Evolutionary conservation across 805 yeast species (phyloP).

Genomic region (Schwanniomyces vanrijiae): DNA sequence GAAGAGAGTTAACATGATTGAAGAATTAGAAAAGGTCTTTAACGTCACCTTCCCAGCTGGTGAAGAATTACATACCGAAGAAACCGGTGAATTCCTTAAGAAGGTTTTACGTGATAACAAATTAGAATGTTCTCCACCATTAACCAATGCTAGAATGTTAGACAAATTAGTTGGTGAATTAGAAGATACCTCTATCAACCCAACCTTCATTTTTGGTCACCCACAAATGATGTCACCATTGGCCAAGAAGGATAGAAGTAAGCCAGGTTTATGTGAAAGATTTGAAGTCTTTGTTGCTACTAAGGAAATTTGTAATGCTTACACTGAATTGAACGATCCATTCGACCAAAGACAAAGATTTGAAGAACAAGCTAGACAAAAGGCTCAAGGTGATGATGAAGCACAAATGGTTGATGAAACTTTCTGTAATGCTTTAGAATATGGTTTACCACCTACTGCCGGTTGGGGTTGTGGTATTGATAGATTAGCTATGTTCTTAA

Average conservation of each 20-base stretch:
- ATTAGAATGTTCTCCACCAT: constrained; percentile 87
- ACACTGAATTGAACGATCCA: constrained; percentile 98
- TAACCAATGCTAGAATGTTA: constrained; percentile 97
- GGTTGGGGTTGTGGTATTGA: constrained; percentile 99
- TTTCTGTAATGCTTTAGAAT: constrained; percentile 96
- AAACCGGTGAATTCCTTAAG: constrained; percentile 88
- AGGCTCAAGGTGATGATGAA: constrained; percentile 98
- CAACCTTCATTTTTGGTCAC: constrained; percentile 97
- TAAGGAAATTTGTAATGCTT: constrained; percentile 96
- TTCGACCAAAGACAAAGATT: constrained; percentile 96
- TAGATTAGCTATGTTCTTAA: constrained; percentile 96
- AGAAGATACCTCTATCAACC: constrained; percentile 93
- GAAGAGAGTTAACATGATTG: constrained; percentile 98
- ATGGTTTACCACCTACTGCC: constrained; percentile 98
- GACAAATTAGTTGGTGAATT: constrained; percentile 96
- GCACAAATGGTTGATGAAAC: constrained; percentile 96
- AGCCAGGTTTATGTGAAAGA: constrained; percentile 96
- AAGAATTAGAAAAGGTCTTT: constrained; percentile 84
- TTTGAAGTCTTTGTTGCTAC: constrained; percentile 98
- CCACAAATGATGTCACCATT: constrained; percentile 99
- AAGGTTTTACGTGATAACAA: constrained; percentile 73
- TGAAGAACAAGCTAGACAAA: constrained; percentile 98
- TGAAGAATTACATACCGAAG: constrained; percentile 89
- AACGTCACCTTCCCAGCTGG: constrained; percentile 94
- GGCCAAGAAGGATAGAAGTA: constrained; percentile 91